These are phyloP conservation scores for Adansonia gregorii DNA, from an alignment of 441 rosid genomes.

Conservation along the genomic window DNA sequence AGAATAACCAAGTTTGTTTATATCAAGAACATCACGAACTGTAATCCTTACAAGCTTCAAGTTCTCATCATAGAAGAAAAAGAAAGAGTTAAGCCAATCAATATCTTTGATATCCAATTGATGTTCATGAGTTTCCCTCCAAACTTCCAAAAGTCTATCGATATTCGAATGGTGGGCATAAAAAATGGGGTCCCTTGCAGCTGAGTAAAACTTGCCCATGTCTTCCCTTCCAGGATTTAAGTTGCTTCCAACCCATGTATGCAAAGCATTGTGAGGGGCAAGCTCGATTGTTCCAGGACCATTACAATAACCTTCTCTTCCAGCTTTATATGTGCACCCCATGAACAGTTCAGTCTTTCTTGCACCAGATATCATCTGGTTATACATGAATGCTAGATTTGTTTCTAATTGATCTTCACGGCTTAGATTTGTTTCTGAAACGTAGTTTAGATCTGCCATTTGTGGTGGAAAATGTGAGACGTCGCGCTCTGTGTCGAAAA, in stretches of 20 bases:
- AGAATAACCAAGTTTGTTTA: constrained; percentile 18
- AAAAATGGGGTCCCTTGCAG: constrained; percentile 25
- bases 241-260: constrained; percentile 24
- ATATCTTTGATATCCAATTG: constrained; percentile 20
- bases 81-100: constrained; percentile 25
- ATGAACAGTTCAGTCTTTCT: constrained; percentile 26
- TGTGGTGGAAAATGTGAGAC: constrained; percentile 22
- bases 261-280: constrained; percentile 28
- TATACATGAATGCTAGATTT: constrained; percentile 26
- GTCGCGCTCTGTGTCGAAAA: constrained; percentile 18
- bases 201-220: constrained; percentile 30
- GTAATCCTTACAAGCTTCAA: constrained; percentile 5
- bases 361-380: constrained; percentile 30
- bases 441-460: constrained; percentile 11
- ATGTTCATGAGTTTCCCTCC: constrained; percentile 6
- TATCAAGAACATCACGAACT: constrained; percentile 22
- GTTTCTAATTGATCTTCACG: background rate
- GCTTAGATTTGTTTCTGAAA: background rate
- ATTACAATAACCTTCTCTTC: constrained; percentile 8
- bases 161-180: constrained; percentile 30
- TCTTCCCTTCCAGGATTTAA: constrained; percentile 22
- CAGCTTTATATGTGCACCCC: constrained; percentile 21
- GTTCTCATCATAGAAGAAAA: constrained; percentile 28
- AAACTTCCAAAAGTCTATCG: constrained; percentile 30
- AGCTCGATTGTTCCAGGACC: constrained; percentile 22